Conservation (phyloP, 768 basidiomycete species). For the Kwoniella heveanensis region DNA sequence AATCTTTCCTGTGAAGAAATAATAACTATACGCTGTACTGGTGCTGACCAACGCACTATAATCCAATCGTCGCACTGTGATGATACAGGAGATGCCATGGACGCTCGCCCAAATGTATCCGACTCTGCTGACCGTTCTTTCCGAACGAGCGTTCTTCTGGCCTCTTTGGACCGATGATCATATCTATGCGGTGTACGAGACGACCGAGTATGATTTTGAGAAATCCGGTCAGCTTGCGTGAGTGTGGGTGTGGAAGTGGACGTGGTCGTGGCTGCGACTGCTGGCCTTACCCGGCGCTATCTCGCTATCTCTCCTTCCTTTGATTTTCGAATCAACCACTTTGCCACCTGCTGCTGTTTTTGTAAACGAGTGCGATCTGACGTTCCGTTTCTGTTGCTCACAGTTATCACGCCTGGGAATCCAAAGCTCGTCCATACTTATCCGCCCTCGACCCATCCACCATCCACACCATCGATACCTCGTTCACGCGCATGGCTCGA, state of each 20-base stretch:
- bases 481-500: conserved; percentile 51
- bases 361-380: too few relatives aligned
- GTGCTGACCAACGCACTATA: too few relatives aligned
- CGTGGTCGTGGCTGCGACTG: too few relatives aligned
- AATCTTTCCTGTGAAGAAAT: too few relatives aligned
- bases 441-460: conserved; percentile 43
- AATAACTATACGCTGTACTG: too few relatives aligned
- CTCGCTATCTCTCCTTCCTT: too few relatives aligned
- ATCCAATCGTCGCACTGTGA: background rate
- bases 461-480: conserved; percentile 44
- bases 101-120: conserved; percentile 54
- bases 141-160: conserved; percentile 57
- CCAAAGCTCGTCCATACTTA: conserved; percentile 47
- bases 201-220: conserved; percentile 44
- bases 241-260: conserved; percentile 17
- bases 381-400: too few relatives aligned
- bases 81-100: conserved; percentile 48
- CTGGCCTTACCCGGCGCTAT: too few relatives aligned
- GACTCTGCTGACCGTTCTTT: conserved; percentile 54
- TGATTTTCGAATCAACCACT: too few relatives aligned
- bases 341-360: too few relatives aligned
- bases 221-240: conserved; percentile 48
- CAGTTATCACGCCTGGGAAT: conserved; percentile 56
- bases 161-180: conserved; percentile 55
- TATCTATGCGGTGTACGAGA: conserved; percentile 45